phyloP scores from a whole-genome alignment of 2,329 filamentous ascomycete species.

The Myriosclerotinia duriaeana region DNA sequence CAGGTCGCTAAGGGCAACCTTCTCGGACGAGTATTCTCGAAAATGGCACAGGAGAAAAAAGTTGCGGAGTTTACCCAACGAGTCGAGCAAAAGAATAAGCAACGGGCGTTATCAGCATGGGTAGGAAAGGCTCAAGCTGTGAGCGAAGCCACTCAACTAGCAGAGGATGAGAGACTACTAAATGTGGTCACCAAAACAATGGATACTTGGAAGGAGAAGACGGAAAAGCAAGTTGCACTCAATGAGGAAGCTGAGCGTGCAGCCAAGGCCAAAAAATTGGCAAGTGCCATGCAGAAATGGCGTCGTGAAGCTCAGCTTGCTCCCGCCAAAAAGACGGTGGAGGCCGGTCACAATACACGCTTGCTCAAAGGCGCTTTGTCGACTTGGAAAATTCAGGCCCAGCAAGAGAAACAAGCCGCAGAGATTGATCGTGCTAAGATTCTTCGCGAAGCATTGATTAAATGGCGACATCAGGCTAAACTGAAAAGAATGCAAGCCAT shows the following conservation, averaged over 20 bases:
- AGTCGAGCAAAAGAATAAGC: conserved; percentile 29
- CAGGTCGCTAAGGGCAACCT: conserved; percentile 40
- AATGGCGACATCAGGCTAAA: conserved; percentile 62
- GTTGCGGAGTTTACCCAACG: conserved; percentile 30
- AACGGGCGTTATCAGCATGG: conserved; percentile 34
- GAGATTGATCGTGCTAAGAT: conserved; percentile 53
- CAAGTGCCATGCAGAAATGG: conserved; percentile 35
- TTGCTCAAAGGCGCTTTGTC: conserved; percentile 48
- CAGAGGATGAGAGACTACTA: conserved; percentile 31
- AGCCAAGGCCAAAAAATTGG: conserved; percentile 24
- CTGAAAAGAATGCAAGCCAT: conserved; percentile 51
- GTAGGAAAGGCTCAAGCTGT: conserved; percentile 27
- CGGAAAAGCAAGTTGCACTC: conserved; percentile 24
- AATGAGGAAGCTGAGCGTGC: conserved; percentile 27
- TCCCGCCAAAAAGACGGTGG: conserved; percentile 42
- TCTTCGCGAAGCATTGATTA: conserved; percentile 56
- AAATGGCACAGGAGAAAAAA: conserved; percentile 43
- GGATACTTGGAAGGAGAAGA: conserved; percentile 33
- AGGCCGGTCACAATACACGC: conserved; percentile 46
- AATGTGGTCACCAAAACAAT: conserved; percentile 30
- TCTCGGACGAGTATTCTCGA: conserved; percentile 35
- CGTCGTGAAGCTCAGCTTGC: conserved; percentile 33
- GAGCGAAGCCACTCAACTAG: conserved; percentile 29
- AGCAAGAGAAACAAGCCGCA: conserved; percentile 49
- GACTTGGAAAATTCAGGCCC: conserved; percentile 50